Evolutionary conservation across 768 basidiomycete genomes (phyloP).

Genomic region (Hericium coralloides): DNA sequence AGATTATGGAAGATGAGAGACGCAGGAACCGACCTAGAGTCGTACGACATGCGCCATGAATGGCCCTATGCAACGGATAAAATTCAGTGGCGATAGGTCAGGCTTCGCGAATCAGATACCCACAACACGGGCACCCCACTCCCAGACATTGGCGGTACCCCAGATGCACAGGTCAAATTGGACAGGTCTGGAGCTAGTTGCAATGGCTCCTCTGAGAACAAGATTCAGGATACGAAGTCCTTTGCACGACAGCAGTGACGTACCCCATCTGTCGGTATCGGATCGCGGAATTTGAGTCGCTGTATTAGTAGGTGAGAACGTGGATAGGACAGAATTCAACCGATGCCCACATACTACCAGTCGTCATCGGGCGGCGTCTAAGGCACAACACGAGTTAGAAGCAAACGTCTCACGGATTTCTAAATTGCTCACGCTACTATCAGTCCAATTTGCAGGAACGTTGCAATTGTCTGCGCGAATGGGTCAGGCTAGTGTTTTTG

Average conservation of each 20-base stretch:
- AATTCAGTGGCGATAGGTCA: background rate
- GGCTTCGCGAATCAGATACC: conserved; percentile 3
- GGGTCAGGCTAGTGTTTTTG: background rate
- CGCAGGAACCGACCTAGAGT: conserved; percentile 25
- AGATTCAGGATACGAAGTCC: background rate
- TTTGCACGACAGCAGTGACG: conserved; percentile 8
- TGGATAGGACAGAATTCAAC: background rate
- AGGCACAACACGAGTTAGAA: background rate
- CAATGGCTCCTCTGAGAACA: conserved; percentile 34
- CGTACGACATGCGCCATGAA: conserved; percentile 46
- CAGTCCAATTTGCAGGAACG: conserved; percentile 43
- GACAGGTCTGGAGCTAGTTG: conserved; percentile 34
- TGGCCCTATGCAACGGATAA: conserved; percentile 29
- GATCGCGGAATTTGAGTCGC: conserved; percentile 49
- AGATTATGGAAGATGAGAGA: background rate
- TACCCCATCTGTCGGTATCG: conserved; percentile 49
- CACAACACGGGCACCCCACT: conserved; percentile 49
- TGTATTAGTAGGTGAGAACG: conserved; percentile 12
- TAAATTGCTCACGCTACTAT: conserved; percentile 24
- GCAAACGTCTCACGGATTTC: background rate
- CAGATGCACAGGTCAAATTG: conserved; percentile 46
- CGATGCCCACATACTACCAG: conserved; percentile 36
- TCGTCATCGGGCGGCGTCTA: conserved; percentile 30
- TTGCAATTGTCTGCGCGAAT: conserved; percentile 38
- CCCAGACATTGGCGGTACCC: conserved; percentile 47